Evolutionary conservation across 345 rosid species (phyloP).

Genomic region (Crucihimalaya himalaica): DNA sequence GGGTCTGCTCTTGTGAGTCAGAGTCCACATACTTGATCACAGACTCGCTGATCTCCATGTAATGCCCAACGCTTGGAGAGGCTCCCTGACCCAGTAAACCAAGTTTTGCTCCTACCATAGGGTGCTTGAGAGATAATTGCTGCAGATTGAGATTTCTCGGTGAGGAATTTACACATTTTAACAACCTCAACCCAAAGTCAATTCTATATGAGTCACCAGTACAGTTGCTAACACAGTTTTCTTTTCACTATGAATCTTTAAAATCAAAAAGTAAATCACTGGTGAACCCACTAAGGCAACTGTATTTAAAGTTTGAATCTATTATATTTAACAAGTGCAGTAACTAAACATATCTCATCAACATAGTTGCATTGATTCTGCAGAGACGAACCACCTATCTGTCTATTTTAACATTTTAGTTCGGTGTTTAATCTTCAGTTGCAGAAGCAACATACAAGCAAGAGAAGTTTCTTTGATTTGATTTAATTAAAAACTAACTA

Average conservation of each 20-base stretch:
- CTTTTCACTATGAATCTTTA: neutral
- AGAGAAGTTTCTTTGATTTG: neutral
- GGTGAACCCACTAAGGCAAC: neutral
- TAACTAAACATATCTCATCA: neutral
- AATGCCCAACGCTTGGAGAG: slow-evolving; percentile 12
- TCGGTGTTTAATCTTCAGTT: neutral
- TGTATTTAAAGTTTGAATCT: neutral
- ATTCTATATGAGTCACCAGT: slow-evolving; percentile 8
- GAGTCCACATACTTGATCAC: slow-evolving; percentile 40
- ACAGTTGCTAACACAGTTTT: neutral
- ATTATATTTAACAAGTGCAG: neutral
- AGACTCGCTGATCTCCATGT: slow-evolving; percentile 37
- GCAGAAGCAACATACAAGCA: neutral
- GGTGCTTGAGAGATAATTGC: slow-evolving; percentile 70
- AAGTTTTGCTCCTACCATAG: slow-evolving; percentile 57
- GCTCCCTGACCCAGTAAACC: slow-evolving; percentile 49
- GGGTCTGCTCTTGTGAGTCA: slow-evolving; percentile 35
- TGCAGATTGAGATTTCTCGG: slow-evolving; percentile 41
- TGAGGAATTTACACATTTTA: slow-evolving; percentile 2
- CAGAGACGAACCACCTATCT: neutral
- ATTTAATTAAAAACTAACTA: neutral
- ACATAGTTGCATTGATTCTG: slow-evolving; percentile 13
- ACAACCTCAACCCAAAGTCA: neutral
- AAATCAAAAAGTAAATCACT: neutral
- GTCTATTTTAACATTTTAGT: neutral